A percentile compares a stretch with the other conserved stretches of the same genome.
phyloP scores from a whole-genome alignment of 441 rosid species.

The Populus hybrid region DNA sequence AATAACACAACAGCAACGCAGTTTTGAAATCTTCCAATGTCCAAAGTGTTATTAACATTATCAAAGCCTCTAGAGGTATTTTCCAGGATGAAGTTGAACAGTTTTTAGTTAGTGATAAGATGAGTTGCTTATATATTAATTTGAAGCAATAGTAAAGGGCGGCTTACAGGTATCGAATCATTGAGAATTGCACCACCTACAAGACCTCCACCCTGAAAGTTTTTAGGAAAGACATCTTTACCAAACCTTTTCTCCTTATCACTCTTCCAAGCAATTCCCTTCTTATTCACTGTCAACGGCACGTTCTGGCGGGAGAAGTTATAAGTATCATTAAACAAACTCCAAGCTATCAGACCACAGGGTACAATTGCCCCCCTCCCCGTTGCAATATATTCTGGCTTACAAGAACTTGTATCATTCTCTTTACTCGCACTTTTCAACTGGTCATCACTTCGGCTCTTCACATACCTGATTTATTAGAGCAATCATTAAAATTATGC shows the following conservation, averaged over 20 bases:
- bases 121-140: neutral
- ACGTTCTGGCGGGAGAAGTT: slow-evolving; percentile 43
- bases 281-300: slow-evolving; percentile 55
- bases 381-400: slow-evolving; percentile 49
- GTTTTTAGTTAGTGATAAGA: neutral
- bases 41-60: neutral
- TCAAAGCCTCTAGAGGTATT: neutral
- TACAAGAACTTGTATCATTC: slow-evolving; percentile 42
- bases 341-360: slow-evolving; percentile 96
- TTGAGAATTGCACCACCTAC: slow-evolving; percentile 55
- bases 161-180: slow-evolving; percentile 49
- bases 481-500: slow-evolving; percentile 10
- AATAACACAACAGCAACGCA: neutral
- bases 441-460: slow-evolving; percentile 73
- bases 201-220: slow-evolving; percentile 58
- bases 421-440: slow-evolving; percentile 33
- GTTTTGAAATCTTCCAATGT: neutral
- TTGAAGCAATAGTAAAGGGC: slow-evolving; percentile 10
- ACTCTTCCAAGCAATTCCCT: slow-evolving; percentile 82
- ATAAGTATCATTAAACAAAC: slow-evolving; percentile 92
- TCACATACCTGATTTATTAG: slow-evolving; percentile 56
- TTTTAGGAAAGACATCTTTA: slow-evolving; percentile 56
- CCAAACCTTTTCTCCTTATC: slow-evolving; percentile 85
- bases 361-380: slow-evolving; percentile 54
- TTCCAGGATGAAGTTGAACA: neutral